Conservation (phyloP, 768 basidiomycete species). For the Naganishia vaughanmartiniae region DNA sequence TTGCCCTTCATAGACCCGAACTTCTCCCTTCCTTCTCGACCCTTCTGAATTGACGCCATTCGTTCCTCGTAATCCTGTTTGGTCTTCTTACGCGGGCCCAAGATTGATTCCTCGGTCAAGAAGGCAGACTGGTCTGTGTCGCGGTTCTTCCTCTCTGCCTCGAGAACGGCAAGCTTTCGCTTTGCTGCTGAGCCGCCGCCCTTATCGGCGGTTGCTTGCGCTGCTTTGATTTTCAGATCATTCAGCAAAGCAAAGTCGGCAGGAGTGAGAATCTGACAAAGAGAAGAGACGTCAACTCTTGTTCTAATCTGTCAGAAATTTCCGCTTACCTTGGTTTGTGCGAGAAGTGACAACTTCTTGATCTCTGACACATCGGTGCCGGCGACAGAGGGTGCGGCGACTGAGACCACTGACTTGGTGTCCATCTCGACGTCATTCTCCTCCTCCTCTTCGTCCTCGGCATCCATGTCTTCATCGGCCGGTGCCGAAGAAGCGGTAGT, state of each 20-base stretch:
- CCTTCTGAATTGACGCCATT: conserved; percentile 84
- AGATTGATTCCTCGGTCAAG: conserved; percentile 84
- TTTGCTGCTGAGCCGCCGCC: conserved; percentile 71
- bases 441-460: conserved; percentile 34
- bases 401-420: conserved; percentile 46
- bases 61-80: conserved; percentile 93
- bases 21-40: conserved; percentile 91
- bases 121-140: conserved; percentile 58
- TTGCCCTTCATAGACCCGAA: conserved; percentile 88
- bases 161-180: conserved; percentile 79
- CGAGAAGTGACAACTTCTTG: conserved; percentile 49
- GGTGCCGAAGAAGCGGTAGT: background rate
- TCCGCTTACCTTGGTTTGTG: conserved; percentile 49
- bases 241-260: conserved; percentile 91
- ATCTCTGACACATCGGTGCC: conserved; percentile 42
- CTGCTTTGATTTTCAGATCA: conserved; percentile 79
- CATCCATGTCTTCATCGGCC: background rate
- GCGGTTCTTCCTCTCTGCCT: conserved; percentile 63
- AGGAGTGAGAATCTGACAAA: conserved; percentile 81
- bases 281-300: background rate
- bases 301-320: background rate
- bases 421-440: conserved; percentile 45
- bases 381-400: conserved; percentile 38
- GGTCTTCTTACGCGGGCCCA: conserved; percentile 87
- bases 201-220: conserved; percentile 65